Evolutionary conservation across 495 filamentous ascomycete species (phyloP).

Genomic region (Neurospora sp.): DNA sequence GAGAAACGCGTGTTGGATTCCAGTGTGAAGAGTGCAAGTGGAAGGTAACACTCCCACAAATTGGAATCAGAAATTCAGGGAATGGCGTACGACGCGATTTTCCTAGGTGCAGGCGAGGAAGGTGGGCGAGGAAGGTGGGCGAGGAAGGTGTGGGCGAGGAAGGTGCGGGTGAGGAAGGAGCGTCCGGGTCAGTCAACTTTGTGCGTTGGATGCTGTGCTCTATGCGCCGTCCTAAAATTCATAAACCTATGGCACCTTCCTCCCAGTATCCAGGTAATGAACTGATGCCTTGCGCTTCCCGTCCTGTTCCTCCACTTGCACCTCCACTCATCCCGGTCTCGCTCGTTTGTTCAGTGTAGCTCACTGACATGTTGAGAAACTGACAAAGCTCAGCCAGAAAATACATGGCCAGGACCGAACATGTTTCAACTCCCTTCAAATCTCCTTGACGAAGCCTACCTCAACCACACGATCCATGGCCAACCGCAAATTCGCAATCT

Average conservation of each 20-base stretch:
- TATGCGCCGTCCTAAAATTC: not conserved
- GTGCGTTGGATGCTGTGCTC: not conserved
- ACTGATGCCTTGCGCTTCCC: not conserved
- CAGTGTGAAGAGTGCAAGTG: not conserved
- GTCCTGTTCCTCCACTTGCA: too few relatives aligned
- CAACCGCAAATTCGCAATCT: conserved; percentile 50
- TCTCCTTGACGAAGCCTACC: conserved; percentile 62
- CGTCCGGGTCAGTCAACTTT: not conserved
- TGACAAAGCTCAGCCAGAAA: not conserved
- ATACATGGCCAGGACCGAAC: too few relatives aligned
- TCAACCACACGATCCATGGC: conserved; percentile 55
- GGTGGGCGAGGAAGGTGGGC: not conserved
- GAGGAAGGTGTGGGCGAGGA: not conserved
- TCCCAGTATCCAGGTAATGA: not conserved
- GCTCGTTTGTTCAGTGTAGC: not conserved
- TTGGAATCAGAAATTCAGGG: not conserved
- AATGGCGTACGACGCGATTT: not conserved
- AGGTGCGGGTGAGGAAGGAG: not conserved
- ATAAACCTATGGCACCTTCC: not conserved
- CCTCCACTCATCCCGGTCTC: too few relatives aligned
- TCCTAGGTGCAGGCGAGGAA: not conserved
- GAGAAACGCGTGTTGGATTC: not conserved
- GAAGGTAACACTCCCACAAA: not conserved
- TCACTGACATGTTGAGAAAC: not conserved
- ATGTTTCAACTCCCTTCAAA: conserved; percentile 19